Conservation (phyloP, 768 basidiomycete species). For the Termitomyces sp. region DNA sequence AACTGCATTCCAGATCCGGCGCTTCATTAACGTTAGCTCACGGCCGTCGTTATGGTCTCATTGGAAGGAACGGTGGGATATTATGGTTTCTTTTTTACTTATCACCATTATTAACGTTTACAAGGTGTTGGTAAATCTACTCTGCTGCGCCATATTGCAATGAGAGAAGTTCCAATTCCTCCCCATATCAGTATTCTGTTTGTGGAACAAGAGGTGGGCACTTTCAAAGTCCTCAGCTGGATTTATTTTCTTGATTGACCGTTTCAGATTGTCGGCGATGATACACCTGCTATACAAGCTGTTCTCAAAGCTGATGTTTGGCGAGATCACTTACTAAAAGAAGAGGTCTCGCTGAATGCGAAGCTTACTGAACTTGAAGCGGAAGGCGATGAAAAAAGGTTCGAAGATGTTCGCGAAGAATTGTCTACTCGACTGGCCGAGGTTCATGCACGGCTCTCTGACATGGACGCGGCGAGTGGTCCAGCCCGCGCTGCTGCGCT, state of each 20-base stretch:
- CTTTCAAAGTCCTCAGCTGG: neutral
- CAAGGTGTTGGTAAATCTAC: conserved; percentile 95
- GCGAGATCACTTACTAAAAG: conserved; percentile 86
- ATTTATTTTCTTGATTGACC: neutral
- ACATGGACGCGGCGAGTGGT: conserved; percentile 97
- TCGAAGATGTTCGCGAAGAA: conserved; percentile 84
- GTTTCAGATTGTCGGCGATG: conserved; percentile 82
- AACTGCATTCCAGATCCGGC: conserved; percentile 49
- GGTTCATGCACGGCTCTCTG: conserved; percentile 85
- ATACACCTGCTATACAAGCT: conserved; percentile 86
- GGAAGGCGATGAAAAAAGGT: conserved; percentile 71
- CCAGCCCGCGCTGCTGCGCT: conserved; percentile 90
- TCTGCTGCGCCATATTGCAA: conserved; percentile 86
- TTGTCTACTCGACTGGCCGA: conserved; percentile 77
- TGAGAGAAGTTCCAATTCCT: conserved; percentile 92
- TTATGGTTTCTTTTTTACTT: neutral
- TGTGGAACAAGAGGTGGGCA: conserved; percentile 88
- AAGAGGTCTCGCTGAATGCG: conserved; percentile 73
- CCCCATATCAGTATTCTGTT: conserved; percentile 95
- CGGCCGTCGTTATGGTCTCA: conserved; percentile 87
- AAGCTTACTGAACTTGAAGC: conserved; percentile 66
- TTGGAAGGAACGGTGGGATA: conserved; percentile 73
- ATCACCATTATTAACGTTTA: neutral
- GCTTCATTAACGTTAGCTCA: conserved; percentile 84
- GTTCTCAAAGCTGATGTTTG: conserved; percentile 99